Evolutionary conservation across 352 stramenopile genomes (phyloP).

Genomic region (Phytopythium helicoides): DNA sequence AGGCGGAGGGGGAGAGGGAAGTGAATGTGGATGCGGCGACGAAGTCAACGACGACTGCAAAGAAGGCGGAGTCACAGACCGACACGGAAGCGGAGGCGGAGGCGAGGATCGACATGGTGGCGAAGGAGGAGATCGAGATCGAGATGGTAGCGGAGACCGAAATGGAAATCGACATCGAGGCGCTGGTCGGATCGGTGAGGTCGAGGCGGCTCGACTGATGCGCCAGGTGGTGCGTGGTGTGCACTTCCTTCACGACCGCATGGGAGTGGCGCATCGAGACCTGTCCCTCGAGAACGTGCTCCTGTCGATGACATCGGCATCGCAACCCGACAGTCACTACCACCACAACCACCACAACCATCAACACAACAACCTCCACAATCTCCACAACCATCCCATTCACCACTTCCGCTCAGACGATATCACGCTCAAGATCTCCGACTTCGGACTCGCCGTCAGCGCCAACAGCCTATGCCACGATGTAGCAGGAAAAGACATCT

Average conservation of each 20-base stretch:
- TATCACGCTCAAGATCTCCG: conserved; percentile 43
- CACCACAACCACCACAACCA: too few relatives aligned
- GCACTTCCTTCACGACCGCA: conserved; percentile 34
- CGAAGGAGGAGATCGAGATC: too few relatives aligned
- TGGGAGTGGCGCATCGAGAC: conserved; percentile 45
- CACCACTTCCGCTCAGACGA: background rate
- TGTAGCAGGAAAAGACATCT: conserved; percentile 41
- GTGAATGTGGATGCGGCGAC: too few relatives aligned
- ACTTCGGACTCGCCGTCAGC: conserved; percentile 47
- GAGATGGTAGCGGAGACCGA: too few relatives aligned
- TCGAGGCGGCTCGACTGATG: conserved; percentile 32
- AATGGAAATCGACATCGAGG: too few relatives aligned
- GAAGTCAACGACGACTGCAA: too few relatives aligned
- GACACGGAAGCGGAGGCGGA: too few relatives aligned
- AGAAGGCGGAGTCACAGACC: too few relatives aligned
- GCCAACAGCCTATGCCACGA: conserved; percentile 7
- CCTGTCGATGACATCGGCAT: conserved; percentile 7
- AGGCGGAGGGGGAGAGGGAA: too few relatives aligned
- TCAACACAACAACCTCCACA: too few relatives aligned
- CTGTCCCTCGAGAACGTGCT: conserved; percentile 61
- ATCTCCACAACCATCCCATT: too few relatives aligned
- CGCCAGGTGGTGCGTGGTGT: conserved; percentile 35
- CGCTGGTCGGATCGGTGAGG: conserved; percentile 8
- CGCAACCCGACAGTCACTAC: background rate
- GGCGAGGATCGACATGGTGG: too few relatives aligned